Evolutionary conservation across 169 alveolate genomes (phyloP).

Genomic region (Eimeria brunetti): DNA sequence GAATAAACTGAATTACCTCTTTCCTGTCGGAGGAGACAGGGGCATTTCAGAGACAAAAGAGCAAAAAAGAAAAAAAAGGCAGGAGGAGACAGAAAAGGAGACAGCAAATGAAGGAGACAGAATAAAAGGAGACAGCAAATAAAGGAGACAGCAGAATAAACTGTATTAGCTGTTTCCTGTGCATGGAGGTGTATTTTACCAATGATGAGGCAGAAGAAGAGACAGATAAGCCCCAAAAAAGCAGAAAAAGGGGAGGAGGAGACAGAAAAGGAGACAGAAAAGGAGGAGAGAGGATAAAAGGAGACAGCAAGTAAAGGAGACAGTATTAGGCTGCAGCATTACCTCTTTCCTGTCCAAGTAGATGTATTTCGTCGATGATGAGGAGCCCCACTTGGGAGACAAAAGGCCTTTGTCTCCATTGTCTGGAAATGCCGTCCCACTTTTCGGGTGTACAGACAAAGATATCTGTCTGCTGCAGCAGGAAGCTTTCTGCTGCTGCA

Average conservation of each 20-base stretch:
- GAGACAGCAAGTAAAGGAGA: not conserved
- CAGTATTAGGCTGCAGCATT: not conserved
- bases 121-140: no score
- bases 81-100: no score
- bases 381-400: conserved; percentile 96
- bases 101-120: no score
- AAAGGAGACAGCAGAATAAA: no score
- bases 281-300: not conserved
- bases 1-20: no score
- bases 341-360: conserved; percentile 95
- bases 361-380: conserved; percentile 99
- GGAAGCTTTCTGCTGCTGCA: not conserved
- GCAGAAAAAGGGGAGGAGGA: not conserved
- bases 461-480: conserved; percentile 92
- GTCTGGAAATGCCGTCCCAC: conserved; percentile 99
- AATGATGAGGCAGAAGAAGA: not conserved
- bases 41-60: not conserved
- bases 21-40: no score
- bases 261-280: not conserved
- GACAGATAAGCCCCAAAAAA: not conserved
- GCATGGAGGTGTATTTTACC: not conserved
- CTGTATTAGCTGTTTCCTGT: no score
- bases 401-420: conserved; percentile 97
- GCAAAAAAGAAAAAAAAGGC: no score
- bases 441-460: conserved; percentile 99